Evolutionary conservation across 306 rosid species (phyloP), one percentile per base, ranked within the genome.

Genomic region (Quercus variabilis): DNA sequence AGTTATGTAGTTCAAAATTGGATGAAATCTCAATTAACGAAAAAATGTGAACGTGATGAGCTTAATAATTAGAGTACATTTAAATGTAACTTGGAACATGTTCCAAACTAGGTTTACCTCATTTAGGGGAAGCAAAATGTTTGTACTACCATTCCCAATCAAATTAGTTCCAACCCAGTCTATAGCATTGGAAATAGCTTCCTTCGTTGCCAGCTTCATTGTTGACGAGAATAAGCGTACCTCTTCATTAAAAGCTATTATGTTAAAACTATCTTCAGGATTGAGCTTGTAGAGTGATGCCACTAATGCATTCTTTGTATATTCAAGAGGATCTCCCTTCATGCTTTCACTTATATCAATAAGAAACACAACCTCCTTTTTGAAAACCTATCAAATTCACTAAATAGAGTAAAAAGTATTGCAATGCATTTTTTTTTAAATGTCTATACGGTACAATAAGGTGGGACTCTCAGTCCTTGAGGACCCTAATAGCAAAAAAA

Each of bases 341-440:
- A 92, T 95, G 89, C 99, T 95, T 83, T 81, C 93, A 84, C 99
- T 95, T 56, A 77, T 84, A 81, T 95, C 99, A 76, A 91, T 79
- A 63, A 92, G 28, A 81, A 92, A 93, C 80, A 92, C 93, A 86
- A 88, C 98, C 77, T 87, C 92, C 92, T 82, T 93, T 73, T 56
- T 83, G 83, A 89, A 93, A 73, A 85, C 97, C 99, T 95, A 78
- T 31, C 68, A 84, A 41, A 85, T 76, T 71, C 71, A 85, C 51
- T 4, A 73, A 55, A 55, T 55, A 30, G 78, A 80, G 77, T 55
- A 11, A 63, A 59, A 76, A 38, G 20, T 13, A 56, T 15, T 57
- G 62, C 20, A 30, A 56, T 55, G 64, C 71, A 73, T 35, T 38
- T 74, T 69, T 20, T 55, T 57, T 26, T 28, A n/a, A 70, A 6